Conservation (phyloP, 176 grass and related monocot genomes). For the Zizania latifolia region DNA sequence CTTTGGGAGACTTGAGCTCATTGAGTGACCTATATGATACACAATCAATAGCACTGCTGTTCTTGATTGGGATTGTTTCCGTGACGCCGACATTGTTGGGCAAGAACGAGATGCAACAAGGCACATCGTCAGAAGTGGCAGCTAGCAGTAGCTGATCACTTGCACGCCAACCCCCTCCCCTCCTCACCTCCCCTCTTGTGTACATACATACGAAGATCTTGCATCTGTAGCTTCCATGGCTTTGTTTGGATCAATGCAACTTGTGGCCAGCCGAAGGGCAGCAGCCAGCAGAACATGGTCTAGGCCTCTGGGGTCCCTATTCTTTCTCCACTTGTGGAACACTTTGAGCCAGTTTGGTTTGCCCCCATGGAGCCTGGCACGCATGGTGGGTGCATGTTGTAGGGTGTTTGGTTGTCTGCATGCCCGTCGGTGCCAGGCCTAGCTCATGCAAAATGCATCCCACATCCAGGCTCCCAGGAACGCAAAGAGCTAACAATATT, state of each 20-base stretch:
- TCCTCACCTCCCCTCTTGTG: constrained; percentile 1
- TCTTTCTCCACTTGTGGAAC: not conserved
- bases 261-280: not conserved
- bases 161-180: constrained; percentile 8
- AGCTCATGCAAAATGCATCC: no score
- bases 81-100: constrained; percentile 74
- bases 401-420: no score
- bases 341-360: no score
- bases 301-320: not conserved
- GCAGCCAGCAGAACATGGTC: not conserved
- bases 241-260: not conserved
- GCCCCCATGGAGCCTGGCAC: no score
- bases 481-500: no score
- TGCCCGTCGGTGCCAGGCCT: no score
- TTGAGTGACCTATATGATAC: constrained; percentile 86
- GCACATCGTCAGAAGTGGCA: constrained; percentile 26
- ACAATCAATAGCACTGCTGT: constrained; percentile 75
- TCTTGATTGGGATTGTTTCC: constrained; percentile 84
- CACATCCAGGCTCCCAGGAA: no score
- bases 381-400: no score
- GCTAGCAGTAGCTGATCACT: constrained; percentile 36
- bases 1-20: constrained; percentile 73
- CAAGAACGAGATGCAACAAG: constrained; percentile 46
- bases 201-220: constrained; percentile 47
- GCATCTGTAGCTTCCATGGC: not conserved